Conservation (phyloP, 2,329 filamentous ascomycete species). For the Xylariales sp. region DNA sequence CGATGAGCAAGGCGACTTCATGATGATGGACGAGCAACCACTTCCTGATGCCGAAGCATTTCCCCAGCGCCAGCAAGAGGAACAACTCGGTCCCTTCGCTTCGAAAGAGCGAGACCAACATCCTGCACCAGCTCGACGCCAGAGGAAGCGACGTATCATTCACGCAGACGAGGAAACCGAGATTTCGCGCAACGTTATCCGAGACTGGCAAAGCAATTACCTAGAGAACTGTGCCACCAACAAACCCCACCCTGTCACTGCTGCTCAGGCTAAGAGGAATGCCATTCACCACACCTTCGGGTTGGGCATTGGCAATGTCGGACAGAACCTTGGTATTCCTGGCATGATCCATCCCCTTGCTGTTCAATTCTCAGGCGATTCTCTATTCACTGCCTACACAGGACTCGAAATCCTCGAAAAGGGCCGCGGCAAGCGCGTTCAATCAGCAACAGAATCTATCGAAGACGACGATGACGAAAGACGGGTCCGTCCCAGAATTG, state of each 20-base stretch:
- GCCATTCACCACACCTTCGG: slow-evolving; percentile 36
- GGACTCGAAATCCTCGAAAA: slow-evolving; percentile 25
- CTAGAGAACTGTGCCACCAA: slow-evolving; percentile 41
- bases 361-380: slow-evolving; percentile 40
- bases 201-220: slow-evolving; percentile 39
- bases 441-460: slow-evolving; percentile 40
- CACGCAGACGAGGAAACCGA: slow-evolving; percentile 27
- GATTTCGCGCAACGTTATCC: slow-evolving; percentile 32
- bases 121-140: slow-evolving; percentile 15
- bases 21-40: slow-evolving; percentile 33
- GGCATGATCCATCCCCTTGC: slow-evolving; percentile 39
- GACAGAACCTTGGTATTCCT: slow-evolving; percentile 24
- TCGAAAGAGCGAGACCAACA: slow-evolving; percentile 3
- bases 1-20: slow-evolving; percentile 28
- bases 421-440: slow-evolving; percentile 27
- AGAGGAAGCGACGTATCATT: slow-evolving; percentile 17
- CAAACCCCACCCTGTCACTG: slow-evolving; percentile 23
- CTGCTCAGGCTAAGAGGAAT: slow-evolving; percentile 36
- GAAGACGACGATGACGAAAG: slow-evolving; percentile 32
- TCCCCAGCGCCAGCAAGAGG: slow-evolving; percentile 15
- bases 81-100: slow-evolving; percentile 1
- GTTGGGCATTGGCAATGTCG: slow-evolving; percentile 32
- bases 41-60: slow-evolving; percentile 35
- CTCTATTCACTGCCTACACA: slow-evolving; percentile 33
- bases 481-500: slow-evolving; percentile 33